phyloP scores from a whole-genome alignment of 1,139 yeast genomes.

The Candida sp. region DNA sequence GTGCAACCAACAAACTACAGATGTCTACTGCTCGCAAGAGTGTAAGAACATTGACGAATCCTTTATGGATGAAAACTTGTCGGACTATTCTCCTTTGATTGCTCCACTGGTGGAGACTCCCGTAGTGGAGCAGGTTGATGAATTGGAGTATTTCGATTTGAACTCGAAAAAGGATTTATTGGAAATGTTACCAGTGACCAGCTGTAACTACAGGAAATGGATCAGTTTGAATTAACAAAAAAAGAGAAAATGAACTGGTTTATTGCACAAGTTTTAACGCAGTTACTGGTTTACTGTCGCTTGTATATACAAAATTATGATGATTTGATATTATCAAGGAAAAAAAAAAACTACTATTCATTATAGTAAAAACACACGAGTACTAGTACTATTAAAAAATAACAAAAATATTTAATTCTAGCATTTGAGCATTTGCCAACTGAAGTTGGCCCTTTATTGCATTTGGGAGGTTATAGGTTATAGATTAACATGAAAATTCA shows the following conservation, averaged over 20 bases:
- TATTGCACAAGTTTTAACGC: no score
- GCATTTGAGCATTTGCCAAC: no score
- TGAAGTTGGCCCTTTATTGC: no score
- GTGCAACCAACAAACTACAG: constrained; percentile 59
- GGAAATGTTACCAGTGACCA: constrained; percentile 27
- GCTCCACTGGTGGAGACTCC: constrained; percentile 31
- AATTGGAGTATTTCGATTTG: constrained; percentile 32
- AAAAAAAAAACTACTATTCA: no score
- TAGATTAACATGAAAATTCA: background rate
- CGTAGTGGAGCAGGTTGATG: constrained; percentile 16
- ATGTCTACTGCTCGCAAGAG: constrained; percentile 58
- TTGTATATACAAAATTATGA: no score
- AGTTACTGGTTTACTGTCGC: no score
- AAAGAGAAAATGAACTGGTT: no score
- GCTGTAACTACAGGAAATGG: constrained; percentile 45
- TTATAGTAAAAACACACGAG: no score
- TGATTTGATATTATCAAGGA: no score
- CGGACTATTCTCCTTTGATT: constrained; percentile 29
- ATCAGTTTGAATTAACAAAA: constrained; percentile 13
- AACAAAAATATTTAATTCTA: no score
- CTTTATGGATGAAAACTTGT: constrained; percentile 11
- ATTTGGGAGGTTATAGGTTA: constrained; percentile 1
- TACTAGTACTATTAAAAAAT: no score
- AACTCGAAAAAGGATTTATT: constrained; percentile 17
- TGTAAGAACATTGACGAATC: constrained; percentile 49